Base-by-base conservation (phyloP, 371 early-diverging fungal genomes). In the Dichotomocladium elegans region DNA sequence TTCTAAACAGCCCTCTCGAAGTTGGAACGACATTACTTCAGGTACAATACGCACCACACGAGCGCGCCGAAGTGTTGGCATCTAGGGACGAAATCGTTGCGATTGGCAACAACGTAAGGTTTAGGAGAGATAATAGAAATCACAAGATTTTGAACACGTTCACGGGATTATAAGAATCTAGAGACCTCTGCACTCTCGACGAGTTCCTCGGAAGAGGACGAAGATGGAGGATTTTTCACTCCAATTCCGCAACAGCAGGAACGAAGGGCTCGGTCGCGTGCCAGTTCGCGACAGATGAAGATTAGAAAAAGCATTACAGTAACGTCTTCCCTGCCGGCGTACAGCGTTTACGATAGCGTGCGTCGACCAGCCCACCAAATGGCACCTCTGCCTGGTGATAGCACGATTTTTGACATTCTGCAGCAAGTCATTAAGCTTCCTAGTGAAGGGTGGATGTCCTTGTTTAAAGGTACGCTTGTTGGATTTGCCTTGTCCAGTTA, bases 11-110 rank as follows among this genome's bases (percentile, higher is more conserved):
- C 9, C 94, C 93, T 0, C 88, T 90, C 51, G 89, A 85, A 54
- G 83, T 85, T 2, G 81, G 83, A 3, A 85, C 82, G 43, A 93
- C 90, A 8, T 63, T 94, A 19, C 60, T 90, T 43, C 92, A 91
- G 68, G 87, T 91, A 17, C 92, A 92, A 68, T 87, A 88, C 53
- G 47, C 83, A 53, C 90, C 91, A 44, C 79, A 71, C 51, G 74
- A 76, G 60, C 64, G 63, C 34, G 63, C 55, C 17, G 63, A 79
- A 41, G 49, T 73, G 5, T 30, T 61, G 28, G 60, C 68, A 26
- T 26, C 51, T 34, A 17, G n/a, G 12, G 37, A 37, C n/a, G 21
- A 21, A 17, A 37, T 37, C 7, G 37, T 37, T 37, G 15, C n/a
- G 6, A 37, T n/a, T 9, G 21, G 6, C 35, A 35, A n/a, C 34